phyloP scores from a whole-genome alignment of 2,329 filamentous ascomycete species.

The Stachybotrys chartarum region DNA sequence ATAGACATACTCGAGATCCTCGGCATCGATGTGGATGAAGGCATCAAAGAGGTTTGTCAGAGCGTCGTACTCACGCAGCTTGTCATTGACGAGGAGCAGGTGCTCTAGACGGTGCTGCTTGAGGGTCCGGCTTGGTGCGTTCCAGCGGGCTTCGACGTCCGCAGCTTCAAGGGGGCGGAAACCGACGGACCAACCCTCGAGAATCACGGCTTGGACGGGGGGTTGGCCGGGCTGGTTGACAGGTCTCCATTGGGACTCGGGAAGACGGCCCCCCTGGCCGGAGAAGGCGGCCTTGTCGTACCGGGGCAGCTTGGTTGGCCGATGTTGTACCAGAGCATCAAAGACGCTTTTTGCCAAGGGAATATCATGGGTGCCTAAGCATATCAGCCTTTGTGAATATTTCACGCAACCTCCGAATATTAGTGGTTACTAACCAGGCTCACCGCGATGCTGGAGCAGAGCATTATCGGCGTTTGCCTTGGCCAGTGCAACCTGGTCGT shows the following conservation, averaged over 20 bases:
- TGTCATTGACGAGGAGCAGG: slow-evolving; percentile 42
- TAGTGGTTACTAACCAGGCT: slow-evolving; percentile 49
- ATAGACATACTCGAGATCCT: slow-evolving; percentile 70
- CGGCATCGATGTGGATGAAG: slow-evolving; percentile 59
- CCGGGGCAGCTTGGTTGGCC: slow-evolving; percentile 53
- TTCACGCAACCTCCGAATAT: neutral
- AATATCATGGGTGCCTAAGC: slow-evolving; percentile 63
- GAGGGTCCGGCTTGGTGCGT: slow-evolving; percentile 41
- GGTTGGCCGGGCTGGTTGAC: slow-evolving; percentile 45
- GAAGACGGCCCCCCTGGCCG: slow-evolving; percentile 69
- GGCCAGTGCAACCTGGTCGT: slow-evolving; percentile 59
- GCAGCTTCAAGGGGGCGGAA: slow-evolving; percentile 57
- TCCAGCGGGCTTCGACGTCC: slow-evolving; percentile 45
- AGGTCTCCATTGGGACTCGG: slow-evolving; percentile 52
- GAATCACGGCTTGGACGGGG: slow-evolving; percentile 59
- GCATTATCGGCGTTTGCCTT: slow-evolving; percentile 60
- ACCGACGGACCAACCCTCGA: slow-evolving; percentile 89
- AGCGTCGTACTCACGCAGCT: slow-evolving; percentile 37
- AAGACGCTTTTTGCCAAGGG: slow-evolving; percentile 58
- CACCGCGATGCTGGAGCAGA: slow-evolving; percentile 73
- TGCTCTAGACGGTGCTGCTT: slow-evolving; percentile 40
- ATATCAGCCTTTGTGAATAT: neutral
- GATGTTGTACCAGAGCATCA: slow-evolving; percentile 41
- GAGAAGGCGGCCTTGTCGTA: slow-evolving; percentile 79
- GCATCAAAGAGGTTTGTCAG: slow-evolving; percentile 44